Conservation (phyloP, 164 flowering plant species). For the Dillenia suffruticosa region DNA sequence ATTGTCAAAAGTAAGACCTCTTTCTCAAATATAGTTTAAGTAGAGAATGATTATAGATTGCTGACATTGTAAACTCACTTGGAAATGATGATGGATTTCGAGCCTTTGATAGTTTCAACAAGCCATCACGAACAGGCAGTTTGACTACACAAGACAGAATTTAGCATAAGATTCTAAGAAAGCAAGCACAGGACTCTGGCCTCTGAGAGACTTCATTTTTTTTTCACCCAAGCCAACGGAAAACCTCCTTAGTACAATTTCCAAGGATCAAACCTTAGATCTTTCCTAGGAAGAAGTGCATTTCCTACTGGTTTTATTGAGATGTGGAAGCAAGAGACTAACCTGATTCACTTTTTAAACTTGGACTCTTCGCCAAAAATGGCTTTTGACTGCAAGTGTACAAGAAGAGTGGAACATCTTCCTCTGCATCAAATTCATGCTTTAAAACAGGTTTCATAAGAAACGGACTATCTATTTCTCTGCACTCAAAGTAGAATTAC, state of each 20-base stretch:
- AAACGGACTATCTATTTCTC: constrained; percentile 4
- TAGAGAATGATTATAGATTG: not conserved
- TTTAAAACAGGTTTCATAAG: not conserved
- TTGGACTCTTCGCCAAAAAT: constrained; percentile 1
- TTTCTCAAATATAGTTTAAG: not conserved
- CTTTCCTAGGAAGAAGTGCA: no score
- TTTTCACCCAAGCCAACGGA: no score
- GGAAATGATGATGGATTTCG: constrained; percentile 42
- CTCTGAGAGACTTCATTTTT: no score
- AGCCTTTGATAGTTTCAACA: constrained; percentile 16
- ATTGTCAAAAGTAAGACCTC: not conserved
- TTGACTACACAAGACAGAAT: not conserved
- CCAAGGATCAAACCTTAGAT: no score
- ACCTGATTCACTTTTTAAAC: not conserved
- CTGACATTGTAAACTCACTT: constrained; percentile 20
- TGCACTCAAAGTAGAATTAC: constrained; percentile 1
- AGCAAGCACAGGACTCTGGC: not conserved
- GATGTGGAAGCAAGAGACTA: not conserved
- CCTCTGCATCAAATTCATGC: constrained; percentile 5
- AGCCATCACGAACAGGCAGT: constrained; percentile 29
- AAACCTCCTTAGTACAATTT: no score
- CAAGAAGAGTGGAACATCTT: constrained; percentile 10
- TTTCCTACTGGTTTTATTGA: no score
- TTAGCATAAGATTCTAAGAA: not conserved
- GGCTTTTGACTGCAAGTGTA: constrained; percentile 13